These are phyloP conservation scores for Penicillium sp. DNA, from an alignment of 2,329 filamentous ascomycete genomes.

Conservation along the genomic window DNA sequence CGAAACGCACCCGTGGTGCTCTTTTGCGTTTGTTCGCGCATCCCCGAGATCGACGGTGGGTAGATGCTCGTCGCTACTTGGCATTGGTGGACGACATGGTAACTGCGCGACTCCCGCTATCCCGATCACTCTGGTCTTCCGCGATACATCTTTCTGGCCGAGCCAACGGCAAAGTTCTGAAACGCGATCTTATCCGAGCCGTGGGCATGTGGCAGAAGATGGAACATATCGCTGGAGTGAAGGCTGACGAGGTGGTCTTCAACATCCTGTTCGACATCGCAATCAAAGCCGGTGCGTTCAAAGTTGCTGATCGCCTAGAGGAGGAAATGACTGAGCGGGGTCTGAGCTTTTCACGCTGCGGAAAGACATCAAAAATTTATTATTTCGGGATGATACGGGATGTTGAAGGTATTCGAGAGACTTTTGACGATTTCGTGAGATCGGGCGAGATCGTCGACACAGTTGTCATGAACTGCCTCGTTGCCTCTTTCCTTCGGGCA, in stretches of 20 bases:
- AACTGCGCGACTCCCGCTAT: conserved; percentile 66
- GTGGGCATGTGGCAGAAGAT: conserved; percentile 84
- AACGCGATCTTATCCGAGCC: conserved; percentile 63
- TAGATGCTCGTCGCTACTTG: conserved; percentile 74
- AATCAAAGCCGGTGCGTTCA: conserved; percentile 78
- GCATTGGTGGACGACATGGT: conserved; percentile 81
- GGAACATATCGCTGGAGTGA: conserved; percentile 68
- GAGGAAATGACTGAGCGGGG: conserved; percentile 73
- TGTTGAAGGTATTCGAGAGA: conserved; percentile 68
- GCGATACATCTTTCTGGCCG: conserved; percentile 77
- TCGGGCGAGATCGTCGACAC: conserved; percentile 87
- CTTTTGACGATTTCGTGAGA: conserved; percentile 80
- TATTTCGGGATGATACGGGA: conserved; percentile 76
- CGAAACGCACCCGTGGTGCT: conserved; percentile 54
- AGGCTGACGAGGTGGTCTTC: conserved; percentile 76
- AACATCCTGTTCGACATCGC: conserved; percentile 90
- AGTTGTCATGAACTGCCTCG: conserved; percentile 79
- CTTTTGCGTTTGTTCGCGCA: conserved; percentile 69
- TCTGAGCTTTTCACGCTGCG: conserved; percentile 70
- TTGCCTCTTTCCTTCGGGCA: conserved; percentile 71
- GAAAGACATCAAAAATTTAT: conserved; percentile 77
- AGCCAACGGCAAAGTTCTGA: conserved; percentile 60
- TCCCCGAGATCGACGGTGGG: conserved; percentile 37
- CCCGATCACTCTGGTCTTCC: conserved; percentile 72
- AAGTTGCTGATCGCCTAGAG: conserved; percentile 79